Percentiles rank a stretch among this genome's conserved stretches.
Evolutionary conservation across 345 rosid species (phyloP).

Genomic region (Jatropha curcas): DNA sequence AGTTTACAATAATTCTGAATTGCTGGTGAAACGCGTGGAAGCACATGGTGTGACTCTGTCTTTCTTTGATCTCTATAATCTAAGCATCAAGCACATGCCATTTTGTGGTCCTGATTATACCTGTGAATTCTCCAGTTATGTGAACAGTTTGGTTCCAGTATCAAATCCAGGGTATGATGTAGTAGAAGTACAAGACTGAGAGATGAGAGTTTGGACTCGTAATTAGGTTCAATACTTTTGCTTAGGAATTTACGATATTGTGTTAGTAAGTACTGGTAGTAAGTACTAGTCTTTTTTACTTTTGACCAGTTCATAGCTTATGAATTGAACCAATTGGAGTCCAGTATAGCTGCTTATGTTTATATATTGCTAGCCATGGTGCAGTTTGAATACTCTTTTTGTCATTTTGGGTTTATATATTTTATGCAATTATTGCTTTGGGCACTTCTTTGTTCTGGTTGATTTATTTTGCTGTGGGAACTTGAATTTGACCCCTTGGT

Average conservation of each 20-base stretch:
- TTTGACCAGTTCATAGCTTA: not conserved
- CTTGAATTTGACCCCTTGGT: not conserved
- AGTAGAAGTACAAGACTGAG: not conserved
- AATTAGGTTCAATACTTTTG: not conserved
- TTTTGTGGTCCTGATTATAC: slow-evolving; percentile 14
- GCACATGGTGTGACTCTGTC: not conserved
- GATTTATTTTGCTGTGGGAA: not conserved
- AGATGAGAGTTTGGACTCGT: not conserved
- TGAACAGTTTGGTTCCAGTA: slow-evolving; percentile 37
- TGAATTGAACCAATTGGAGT: slow-evolving; percentile 10
- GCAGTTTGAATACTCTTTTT: not conserved
- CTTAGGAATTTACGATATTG: not conserved
- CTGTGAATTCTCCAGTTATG: slow-evolving; percentile 27
- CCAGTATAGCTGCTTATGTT: not conserved
- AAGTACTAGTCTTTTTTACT: not conserved
- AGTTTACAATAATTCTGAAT: slow-evolving; percentile 21
- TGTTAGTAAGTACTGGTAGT: not conserved
- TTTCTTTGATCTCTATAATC: slow-evolving; percentile 10
- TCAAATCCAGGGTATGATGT: slow-evolving; percentile 3
- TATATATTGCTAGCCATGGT: not conserved
- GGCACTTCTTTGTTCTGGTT: not conserved
- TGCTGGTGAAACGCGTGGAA: slow-evolving; percentile 23
- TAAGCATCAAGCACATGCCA: not conserved
- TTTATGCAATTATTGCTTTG: not conserved
- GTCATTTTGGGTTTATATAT: not conserved